These are phyloP conservation scores for Mortierella sp. DNA, from an alignment of 371 early-diverging fungal species.

Conservation along the genomic window DNA sequence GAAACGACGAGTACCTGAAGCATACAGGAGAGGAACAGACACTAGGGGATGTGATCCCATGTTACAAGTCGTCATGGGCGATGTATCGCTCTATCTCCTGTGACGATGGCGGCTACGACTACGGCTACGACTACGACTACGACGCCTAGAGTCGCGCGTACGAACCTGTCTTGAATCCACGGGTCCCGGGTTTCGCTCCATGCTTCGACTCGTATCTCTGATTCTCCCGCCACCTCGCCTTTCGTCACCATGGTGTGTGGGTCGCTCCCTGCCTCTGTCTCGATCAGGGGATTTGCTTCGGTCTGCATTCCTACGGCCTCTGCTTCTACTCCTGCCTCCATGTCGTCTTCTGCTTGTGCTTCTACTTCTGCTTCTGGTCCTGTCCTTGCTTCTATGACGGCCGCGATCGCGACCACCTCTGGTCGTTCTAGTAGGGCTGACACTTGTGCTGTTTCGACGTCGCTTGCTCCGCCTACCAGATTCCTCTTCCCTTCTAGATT, in stretches of 20 bases:
- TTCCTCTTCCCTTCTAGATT: not conserved
- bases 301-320: not conserved
- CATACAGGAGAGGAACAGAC: no score
- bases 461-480: conserved; percentile 6
- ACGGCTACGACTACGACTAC: conserved; percentile 11
- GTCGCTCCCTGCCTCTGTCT: not conserved
- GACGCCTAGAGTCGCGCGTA: not conserved
- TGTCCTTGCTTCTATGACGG: not conserved
- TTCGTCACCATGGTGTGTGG: not conserved
- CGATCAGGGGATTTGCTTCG: not conserved
- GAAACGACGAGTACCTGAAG: no score
- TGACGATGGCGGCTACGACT: conserved; percentile 1
- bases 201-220: conserved; percentile 8
- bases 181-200: not conserved
- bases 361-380: no score
- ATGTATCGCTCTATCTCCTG: no score
- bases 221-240: not conserved
- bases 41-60: no score
- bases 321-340: conserved; percentile 2
- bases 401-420: not conserved
- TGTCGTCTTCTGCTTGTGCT: not conserved
- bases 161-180: not conserved
- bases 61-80: no score
- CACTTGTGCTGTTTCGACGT: conserved; percentile 11
- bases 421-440: conserved; percentile 6